Evolutionary conservation across 495 filamentous ascomycete genomes (phyloP).

Genomic region (Tuber umbilicatum): DNA sequence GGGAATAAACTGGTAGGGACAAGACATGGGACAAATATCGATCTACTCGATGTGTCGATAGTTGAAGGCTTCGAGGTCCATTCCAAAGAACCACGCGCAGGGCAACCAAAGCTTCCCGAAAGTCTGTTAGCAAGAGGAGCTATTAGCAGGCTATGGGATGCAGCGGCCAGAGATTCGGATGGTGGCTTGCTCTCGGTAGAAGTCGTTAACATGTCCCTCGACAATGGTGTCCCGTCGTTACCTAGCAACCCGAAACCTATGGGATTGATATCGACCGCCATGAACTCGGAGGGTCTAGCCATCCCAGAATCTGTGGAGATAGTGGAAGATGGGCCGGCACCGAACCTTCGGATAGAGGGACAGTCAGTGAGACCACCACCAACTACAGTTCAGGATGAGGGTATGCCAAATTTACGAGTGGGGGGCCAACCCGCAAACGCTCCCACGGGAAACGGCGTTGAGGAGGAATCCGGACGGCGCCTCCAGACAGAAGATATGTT

Average conservation of each 20-base stretch:
- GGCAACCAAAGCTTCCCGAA: slow-evolving; percentile 6
- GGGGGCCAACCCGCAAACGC: background rate
- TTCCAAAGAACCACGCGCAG: slow-evolving; percentile 7
- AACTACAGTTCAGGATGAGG: background rate
- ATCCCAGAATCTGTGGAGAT: background rate
- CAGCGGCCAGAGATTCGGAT: slow-evolving; percentile 57
- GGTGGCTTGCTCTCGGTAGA: slow-evolving; percentile 57
- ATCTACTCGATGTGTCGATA: background rate
- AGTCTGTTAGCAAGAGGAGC: slow-evolving; percentile 12
- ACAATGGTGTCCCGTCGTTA: slow-evolving; percentile 43
- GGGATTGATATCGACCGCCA: background rate
- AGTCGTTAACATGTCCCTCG: slow-evolving; percentile 50
- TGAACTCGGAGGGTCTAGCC: background rate
- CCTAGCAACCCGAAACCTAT: background rate
- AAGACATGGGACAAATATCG: slow-evolving; percentile 9
- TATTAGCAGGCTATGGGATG: slow-evolving; percentile 57
- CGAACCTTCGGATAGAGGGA: background rate
- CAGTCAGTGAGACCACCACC: background rate
- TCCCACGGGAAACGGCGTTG: background rate
- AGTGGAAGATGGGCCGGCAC: background rate
- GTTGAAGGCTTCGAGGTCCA: background rate
- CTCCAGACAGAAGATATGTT: background rate
- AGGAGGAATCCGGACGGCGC: background rate
- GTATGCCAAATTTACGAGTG: background rate
- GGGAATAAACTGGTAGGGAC: background rate